phyloP scores from a whole-genome alignment of 2,329 filamentous ascomycete genomes.

The Madurella mycetomatis region DNA sequence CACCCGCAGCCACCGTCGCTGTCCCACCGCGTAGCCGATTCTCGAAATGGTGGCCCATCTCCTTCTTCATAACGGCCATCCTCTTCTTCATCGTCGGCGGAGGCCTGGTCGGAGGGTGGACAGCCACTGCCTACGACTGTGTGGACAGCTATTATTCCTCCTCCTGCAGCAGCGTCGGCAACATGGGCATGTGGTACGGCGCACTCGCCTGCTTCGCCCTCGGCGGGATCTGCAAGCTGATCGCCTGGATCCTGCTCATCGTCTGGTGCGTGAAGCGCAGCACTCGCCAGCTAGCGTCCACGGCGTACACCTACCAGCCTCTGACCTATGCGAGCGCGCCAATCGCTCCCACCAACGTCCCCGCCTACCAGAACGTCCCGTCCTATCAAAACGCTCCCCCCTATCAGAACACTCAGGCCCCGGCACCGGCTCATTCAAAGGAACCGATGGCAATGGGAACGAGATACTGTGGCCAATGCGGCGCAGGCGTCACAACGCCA shows the following conservation, averaged over 20 bases:
- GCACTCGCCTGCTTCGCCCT: slow-evolving; percentile 7
- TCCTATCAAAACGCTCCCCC: background rate
- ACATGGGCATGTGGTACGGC: background rate
- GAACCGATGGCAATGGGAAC: background rate
- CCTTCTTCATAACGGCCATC: slow-evolving; percentile 8
- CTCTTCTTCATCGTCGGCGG: slow-evolving; percentile 11
- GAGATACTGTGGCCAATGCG: slow-evolving; percentile 4
- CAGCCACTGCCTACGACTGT: background rate
- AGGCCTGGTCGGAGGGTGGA: slow-evolving; percentile 2
- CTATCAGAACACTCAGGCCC: background rate
- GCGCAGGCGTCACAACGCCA: background rate
- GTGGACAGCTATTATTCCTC: background rate
- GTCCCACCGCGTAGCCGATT: background rate
- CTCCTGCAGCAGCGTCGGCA: background rate
- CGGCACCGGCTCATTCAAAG: background rate
- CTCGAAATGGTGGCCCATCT: slow-evolving; percentile 12
- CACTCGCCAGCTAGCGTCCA: background rate
- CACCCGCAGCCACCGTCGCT: background rate
- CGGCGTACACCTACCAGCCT: slow-evolving; percentile 9
- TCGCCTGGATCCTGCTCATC: slow-evolving; percentile 9
- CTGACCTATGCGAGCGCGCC: background rate
- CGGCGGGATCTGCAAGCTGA: slow-evolving; percentile 7
- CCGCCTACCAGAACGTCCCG: too few relatives aligned
- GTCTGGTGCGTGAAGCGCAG: slow-evolving; percentile 11
- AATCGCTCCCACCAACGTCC: background rate